A percentile compares a stretch with the other conserved stretches of the same genome.
Evolutionary conservation across 2,329 filamentous ascomycete genomes (phyloP).

Genomic region (Ilyonectria robusta): DNA sequence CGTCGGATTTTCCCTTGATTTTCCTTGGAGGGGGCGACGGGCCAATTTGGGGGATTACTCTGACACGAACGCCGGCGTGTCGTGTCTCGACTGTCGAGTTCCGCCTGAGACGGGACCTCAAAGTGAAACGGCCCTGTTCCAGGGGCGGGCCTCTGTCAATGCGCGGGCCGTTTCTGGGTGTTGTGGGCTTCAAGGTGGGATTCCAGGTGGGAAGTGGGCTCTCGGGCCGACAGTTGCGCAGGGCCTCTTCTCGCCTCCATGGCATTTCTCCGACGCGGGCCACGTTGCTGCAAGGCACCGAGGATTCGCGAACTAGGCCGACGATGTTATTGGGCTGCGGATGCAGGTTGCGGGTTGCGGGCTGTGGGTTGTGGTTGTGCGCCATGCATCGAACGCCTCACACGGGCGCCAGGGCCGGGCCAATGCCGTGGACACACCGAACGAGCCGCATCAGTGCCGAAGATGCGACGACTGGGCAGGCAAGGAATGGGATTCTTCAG

Average conservation of each 20-base stretch:
- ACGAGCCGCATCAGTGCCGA: conserved; percentile 32
- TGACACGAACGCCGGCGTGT: conserved; percentile 36
- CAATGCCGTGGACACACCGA: conserved; percentile 19
- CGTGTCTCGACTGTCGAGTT: conserved; percentile 38
- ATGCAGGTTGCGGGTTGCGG: background rate
- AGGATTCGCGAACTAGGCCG: background rate
- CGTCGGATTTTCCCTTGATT: background rate
- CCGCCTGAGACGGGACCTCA: conserved; percentile 45
- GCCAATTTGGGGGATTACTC: conserved; percentile 9
- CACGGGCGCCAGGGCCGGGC: conserved; percentile 13
- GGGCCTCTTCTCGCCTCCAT: conserved; percentile 15
- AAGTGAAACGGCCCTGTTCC: conserved; percentile 44
- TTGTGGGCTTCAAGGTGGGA: conserved; percentile 19
- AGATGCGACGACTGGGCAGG: conserved; percentile 11
- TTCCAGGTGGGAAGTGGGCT: conserved; percentile 4
- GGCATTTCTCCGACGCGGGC: background rate
- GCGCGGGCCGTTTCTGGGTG: conserved; percentile 25
- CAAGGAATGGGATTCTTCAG: conserved; percentile 16
- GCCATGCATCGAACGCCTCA: background rate
- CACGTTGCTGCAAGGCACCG: background rate
- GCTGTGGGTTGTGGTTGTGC: background rate
- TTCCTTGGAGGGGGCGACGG: background rate
- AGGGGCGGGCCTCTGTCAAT: conserved; percentile 33
- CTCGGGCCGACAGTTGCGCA: conserved; percentile 23
- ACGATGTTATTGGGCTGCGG: background rate